Evolutionary conservation across 768 basidiomycete genomes (phyloP), one percentile per base, ranked within the genome.

Genomic region (Xerocomellus amylosporus): DNA sequence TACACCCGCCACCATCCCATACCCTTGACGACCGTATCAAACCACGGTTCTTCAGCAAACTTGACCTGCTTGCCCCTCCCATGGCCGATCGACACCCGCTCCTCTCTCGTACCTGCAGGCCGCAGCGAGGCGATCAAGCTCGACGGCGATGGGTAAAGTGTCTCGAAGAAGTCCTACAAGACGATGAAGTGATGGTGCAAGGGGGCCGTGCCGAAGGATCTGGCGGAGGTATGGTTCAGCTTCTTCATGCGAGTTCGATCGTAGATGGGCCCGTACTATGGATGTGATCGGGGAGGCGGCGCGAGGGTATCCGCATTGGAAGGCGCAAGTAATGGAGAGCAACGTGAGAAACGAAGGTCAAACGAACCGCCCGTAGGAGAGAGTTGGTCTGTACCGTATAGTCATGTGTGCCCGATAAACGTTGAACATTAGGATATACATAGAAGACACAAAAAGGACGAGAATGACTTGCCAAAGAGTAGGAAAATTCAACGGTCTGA

Each of bases 401-500:
- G 64, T 86, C 84, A 87, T 89, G 51, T 31, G 31, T 13, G 7
- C 17, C 6, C 37, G 37, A 38, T 14, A 15, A 14, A 10, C 8
- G 30, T 41, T 24, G 17, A 5, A 26, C 4, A 31, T 60, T 20
- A 56, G 30, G 15, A 9, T 9, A 40, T 28, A 39, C 6, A 10
- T 2, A 17, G 10, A 34, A 33, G 45, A 40, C 28, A 9, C 33
- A 13, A 26, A 30, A 48, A 10, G 5, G 7, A 58, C 8, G 49
- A 40, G 34, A 37, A 38, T 15, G 42, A 55, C 74, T 58, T 66
- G 84, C 88, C 49, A 73, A 73, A 9, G 87, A 81, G 66, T 95
- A 95, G 2, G 84, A 83, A 65, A 96, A 88, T 63, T 93, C 87
- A n/a, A 94, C 93, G 0, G 91, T 93, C 63, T 92, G 92, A 15